Evolutionary conservation across 352 stramenopile genomes (phyloP).

Genomic region (Globisporangium heterothallicum): DNA sequence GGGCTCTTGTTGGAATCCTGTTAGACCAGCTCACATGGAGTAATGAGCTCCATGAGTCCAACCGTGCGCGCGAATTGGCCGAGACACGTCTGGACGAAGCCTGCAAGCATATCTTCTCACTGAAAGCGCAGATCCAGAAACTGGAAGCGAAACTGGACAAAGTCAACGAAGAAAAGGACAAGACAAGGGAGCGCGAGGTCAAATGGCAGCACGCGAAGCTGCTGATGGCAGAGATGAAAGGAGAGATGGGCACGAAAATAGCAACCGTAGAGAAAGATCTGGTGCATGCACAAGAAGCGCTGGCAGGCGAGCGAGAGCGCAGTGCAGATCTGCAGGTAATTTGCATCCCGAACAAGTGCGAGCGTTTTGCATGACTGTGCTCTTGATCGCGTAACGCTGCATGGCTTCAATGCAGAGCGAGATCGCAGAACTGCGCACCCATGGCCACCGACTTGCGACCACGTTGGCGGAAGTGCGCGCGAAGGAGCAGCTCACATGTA

Average conservation of each 20-base stretch:
- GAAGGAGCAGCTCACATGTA: conserved; percentile 17
- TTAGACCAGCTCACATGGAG: conserved; percentile 11
- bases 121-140: conserved; percentile 26
- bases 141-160: conserved; percentile 21
- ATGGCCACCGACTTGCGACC: conserved; percentile 22
- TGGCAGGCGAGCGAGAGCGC: conserved; percentile 14
- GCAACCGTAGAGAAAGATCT: conserved; percentile 26
- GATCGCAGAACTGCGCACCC: conserved; percentile 12
- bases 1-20: too few relatives aligned
- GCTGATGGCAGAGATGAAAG: conserved; percentile 20
- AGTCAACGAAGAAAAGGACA: conserved; percentile 11
- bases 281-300: conserved; percentile 6
- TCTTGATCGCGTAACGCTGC: neutral
- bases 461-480: conserved; percentile 15
- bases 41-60: conserved; percentile 9
- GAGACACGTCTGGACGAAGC: conserved; percentile 28
- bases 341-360: too few relatives aligned
- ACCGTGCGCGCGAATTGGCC: conserved; percentile 9
- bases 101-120: conserved; percentile 35
- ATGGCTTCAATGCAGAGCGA: conserved; percentile 8
- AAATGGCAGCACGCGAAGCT: conserved; percentile 25
- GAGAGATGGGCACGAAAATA: conserved; percentile 17
- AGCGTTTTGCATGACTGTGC: too few relatives aligned
- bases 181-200: conserved; percentile 8
- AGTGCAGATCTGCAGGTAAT: conserved; percentile 19